Base-by-base conservation (phyloP, 257 asterid species). In the Apocynum venetum region DNA sequence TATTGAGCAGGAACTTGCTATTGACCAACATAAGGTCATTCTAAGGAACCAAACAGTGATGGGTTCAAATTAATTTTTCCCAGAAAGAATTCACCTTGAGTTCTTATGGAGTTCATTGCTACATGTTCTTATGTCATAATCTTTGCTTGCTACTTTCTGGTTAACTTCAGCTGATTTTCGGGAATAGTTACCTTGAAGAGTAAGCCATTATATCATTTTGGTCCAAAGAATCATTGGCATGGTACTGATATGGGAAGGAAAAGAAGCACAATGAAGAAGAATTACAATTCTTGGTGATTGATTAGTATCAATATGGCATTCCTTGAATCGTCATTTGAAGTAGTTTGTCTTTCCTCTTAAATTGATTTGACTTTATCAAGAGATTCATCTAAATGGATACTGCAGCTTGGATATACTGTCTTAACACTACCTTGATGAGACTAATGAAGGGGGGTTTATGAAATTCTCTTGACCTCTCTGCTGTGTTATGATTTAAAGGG, bases 401-500 rank as follows among this genome's bases (percentile, higher is more conserved):
- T 64, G 70, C 47, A 31, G 70, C 1, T 5, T 15, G n/a, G 20
- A 35, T 63, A 38, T 2, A 8, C 41, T 35, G 13, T 31, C 69
- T 64, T 64, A 64, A 64, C 41, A 36, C 12, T 64, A 5, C 38
- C 20, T 35, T 64, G 46, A 4, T 64, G 46, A 64, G 20, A 43
- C 14, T 41, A 4, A 64, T 36, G n/a, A 64, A 64, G 43, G 70
- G 8, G 36, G 70, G 4, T 64, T 35, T 35, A 25, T 40, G 14
- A 65, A 65, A 64, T 65, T 65, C 31, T 65, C 49, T 65, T 5
- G 71, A 65, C 46, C 71, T 63, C 19, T 8, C 43, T 64, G 71
- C 48, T 40, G 15, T 64, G 47, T 25, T 25, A 25, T 25, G 31
- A 25, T 25, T 25, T 25, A 25, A 25, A 25, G 31, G 31, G 31